Percentiles rank a stretch among this genome's conserved stretches.
phyloP scores from a whole-genome alignment of 2,329 filamentous ascomycete species.

The Aureobasidium subglaciale region DNA sequence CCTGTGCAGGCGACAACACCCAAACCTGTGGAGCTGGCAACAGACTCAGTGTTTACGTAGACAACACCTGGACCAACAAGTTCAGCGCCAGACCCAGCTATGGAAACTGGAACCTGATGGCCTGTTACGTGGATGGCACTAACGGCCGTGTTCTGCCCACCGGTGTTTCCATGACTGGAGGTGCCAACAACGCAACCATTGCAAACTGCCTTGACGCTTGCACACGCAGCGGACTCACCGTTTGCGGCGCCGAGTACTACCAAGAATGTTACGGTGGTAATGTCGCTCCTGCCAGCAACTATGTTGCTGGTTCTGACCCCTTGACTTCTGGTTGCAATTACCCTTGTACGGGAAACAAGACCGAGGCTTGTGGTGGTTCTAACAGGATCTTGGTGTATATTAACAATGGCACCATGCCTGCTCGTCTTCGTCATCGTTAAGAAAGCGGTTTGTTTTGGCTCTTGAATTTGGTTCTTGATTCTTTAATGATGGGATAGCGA shows the following conservation, averaged over 20 bases:
- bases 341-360: slow-evolving; percentile 25
- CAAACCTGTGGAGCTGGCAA: slow-evolving; percentile 26
- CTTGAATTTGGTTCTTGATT: neutral
- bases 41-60: slow-evolving; percentile 22
- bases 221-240: slow-evolving; percentile 19
- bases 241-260: slow-evolving; percentile 26
- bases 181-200: slow-evolving; percentile 22
- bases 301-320: slow-evolving; percentile 19
- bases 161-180: slow-evolving; percentile 20
- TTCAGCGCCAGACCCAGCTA: slow-evolving; percentile 22
- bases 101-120: slow-evolving; percentile 22
- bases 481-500: too few relatives aligned
- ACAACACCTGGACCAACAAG: slow-evolving; percentile 21
- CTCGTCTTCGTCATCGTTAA: neutral
- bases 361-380: slow-evolving; percentile 27
- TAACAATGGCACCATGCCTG: slow-evolving; percentile 20
- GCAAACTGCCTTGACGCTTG: slow-evolving; percentile 25
- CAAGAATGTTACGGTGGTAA: slow-evolving; percentile 23
- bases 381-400: slow-evolving; percentile 23
- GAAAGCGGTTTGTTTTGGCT: neutral
- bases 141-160: slow-evolving; percentile 19
- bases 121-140: slow-evolving; percentile 23
- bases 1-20: slow-evolving; percentile 24
- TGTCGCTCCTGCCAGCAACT: slow-evolving; percentile 15
- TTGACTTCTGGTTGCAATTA: slow-evolving; percentile 23